These are phyloP conservation scores for Tolypocladium tropicale DNA, from an alignment of 2,329 filamentous ascomycete species.

Conservation along the genomic window DNA sequence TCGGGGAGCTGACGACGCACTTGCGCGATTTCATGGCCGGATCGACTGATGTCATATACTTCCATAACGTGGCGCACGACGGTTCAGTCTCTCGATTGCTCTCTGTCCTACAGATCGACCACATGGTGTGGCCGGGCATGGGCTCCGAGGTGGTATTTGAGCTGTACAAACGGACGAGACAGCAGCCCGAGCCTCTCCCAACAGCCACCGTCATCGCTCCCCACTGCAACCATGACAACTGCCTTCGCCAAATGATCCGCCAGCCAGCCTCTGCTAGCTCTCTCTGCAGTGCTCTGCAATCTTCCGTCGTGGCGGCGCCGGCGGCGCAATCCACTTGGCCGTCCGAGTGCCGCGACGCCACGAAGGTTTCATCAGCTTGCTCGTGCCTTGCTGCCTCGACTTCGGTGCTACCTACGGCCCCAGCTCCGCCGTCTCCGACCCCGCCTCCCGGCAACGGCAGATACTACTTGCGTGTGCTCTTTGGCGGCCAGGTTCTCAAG, in stretches of 20 bases:
- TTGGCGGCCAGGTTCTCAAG: constrained; percentile 53
- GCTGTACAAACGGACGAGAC: constrained; percentile 39
- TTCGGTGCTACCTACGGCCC: neutral
- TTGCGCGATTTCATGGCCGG: constrained; percentile 43
- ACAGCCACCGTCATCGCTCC: constrained; percentile 9
- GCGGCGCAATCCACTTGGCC: constrained; percentile 3
- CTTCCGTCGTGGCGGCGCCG: neutral
- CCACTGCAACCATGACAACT: constrained; percentile 18
- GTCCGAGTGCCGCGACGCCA: constrained; percentile 13
- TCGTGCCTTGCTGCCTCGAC: constrained; percentile 14
- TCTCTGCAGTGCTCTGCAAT: constrained; percentile 10
- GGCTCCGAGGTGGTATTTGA: constrained; percentile 71
- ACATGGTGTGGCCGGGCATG: constrained; percentile 82
- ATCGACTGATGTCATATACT: constrained; percentile 36
- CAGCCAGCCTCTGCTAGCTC: constrained; percentile 10
- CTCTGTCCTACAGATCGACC: constrained; percentile 58
- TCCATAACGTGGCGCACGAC: constrained; percentile 75
- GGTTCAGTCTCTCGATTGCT: constrained; percentile 59
- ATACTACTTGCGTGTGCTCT: constrained; percentile 58
- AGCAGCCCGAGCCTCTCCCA: constrained; percentile 4
- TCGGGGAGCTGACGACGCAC: constrained; percentile 60
- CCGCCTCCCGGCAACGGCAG: constrained; percentile 6
- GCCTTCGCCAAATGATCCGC: constrained; percentile 18
- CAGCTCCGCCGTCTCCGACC: neutral
- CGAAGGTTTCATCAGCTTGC: constrained; percentile 16